Evolutionary conservation across 2,329 filamentous ascomycete genomes (phyloP), one percentile per base, ranked within the genome.

Genomic region (Bipolaris victoriae): DNA sequence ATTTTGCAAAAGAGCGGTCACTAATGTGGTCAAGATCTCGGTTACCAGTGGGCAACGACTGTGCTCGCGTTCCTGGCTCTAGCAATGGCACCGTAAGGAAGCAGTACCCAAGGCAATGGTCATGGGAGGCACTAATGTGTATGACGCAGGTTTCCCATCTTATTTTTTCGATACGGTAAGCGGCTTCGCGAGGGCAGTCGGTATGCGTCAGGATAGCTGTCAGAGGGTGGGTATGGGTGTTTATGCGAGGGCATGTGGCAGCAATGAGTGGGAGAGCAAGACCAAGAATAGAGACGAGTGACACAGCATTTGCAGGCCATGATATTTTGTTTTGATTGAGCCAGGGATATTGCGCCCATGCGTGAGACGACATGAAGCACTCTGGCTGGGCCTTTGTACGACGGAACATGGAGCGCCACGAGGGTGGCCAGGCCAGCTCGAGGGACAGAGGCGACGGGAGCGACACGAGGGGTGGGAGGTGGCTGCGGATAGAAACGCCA

Each of bases 131-230:
- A 70, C 73, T 77, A 76, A 77, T 64, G 58, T 60, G 63, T 49
- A 37, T 65, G 58, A 56, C 22, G 62, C 77, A 76, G 77, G 52
- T 78, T 78, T 62, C 76, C 76, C 50, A 78, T 79, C 61, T 64
- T 82, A 49, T 82, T 83, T 72, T 82, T 80, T 75, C 78, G 72
- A 67, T 80, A 77, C 66, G 81, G 81, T 65, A 80, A 80, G 73
- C 69, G 73, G 61, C 76, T 83, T 71, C 78, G 81, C 76, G 77
- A 75, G 54, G 76, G 68, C 46, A 81, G 79, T 67, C 76, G 78
- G 47, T 83, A 80, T 70, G 81, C 80, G 61, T 76, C 78, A 67
- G 67, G 62, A 63, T 75, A 73, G 26, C 26, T 10, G 26, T 29
- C 9, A 29, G 58, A 54, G 62, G 52, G 48, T 52, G 20, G 39